Conservation (phyloP, 352 stramenopile genomes). For the Globisporangium uncinulatum region DNA sequence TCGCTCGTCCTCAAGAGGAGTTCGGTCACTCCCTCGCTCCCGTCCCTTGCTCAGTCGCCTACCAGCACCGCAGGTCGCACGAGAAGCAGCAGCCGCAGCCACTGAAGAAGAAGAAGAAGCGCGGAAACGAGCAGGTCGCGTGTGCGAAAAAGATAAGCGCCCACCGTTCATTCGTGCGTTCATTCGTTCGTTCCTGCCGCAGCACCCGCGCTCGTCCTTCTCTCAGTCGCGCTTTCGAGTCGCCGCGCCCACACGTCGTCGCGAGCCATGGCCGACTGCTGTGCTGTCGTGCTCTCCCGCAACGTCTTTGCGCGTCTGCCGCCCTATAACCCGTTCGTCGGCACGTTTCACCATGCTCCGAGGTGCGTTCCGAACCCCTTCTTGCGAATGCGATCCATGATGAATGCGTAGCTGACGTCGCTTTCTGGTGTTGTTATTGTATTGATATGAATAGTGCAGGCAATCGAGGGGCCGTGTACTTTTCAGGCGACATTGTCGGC, state of each 20-base stretch:
- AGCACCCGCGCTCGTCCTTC: too few species aligned
- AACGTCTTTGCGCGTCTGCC: conserved; percentile 82
- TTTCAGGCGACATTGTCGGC: conserved; percentile 83
- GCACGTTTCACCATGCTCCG: conserved; percentile 87
- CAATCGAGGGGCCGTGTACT: conserved; percentile 84
- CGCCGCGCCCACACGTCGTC: too few species aligned
- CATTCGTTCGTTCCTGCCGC: too few species aligned
- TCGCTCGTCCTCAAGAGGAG: background rate
- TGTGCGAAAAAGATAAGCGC: background rate
- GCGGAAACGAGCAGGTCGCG: conserved; percentile 1
- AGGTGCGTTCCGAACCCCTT: conserved; percentile 30
- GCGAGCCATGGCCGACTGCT: conserved; percentile 12
- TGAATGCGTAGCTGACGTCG: background rate
- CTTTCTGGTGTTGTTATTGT: too few species aligned
- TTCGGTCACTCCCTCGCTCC: too few species aligned
- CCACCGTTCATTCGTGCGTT: too few species aligned
- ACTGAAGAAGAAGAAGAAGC: background rate
- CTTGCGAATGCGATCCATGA: background rate
- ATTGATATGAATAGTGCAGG: conserved; percentile 34
- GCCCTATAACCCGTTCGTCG: conserved; percentile 86
- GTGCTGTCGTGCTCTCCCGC: conserved; percentile 35
- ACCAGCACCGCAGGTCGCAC: background rate
- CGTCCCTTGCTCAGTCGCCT: too few species aligned
- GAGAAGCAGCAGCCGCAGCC: background rate
- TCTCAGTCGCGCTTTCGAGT: too few species aligned